Conservation (phyloP, 2,329 filamentous ascomycete genomes). For the Tolypocladium sp. region DNA sequence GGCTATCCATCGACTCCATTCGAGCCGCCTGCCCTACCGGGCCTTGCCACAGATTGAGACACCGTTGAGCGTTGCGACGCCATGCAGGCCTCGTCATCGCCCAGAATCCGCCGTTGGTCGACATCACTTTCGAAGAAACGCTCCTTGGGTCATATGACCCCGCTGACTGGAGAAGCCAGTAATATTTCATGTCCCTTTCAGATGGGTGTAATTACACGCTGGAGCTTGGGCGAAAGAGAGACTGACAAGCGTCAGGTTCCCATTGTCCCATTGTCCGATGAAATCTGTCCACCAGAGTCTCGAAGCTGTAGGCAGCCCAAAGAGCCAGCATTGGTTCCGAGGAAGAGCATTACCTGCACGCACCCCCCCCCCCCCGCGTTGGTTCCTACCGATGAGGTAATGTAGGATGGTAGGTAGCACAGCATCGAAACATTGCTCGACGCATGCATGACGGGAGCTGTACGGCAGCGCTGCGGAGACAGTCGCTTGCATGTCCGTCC, state of each 20-base stretch:
- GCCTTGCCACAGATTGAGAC: background rate
- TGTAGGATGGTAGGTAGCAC: background rate
- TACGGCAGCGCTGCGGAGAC: slow-evolving; percentile 1
- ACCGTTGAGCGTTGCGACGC: background rate
- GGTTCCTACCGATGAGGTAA: background rate
- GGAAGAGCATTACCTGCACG: background rate
- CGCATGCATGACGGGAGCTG: background rate
- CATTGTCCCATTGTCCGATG: background rate
- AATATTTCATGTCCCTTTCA: too few species aligned
- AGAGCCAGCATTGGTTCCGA: background rate
- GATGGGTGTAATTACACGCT: background rate
- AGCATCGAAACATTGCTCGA: slow-evolving; percentile 1
- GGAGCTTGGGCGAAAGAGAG: background rate
- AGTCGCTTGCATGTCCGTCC: slow-evolving; percentile 3
- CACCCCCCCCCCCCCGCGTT: background rate
- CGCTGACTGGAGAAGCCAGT: background rate
- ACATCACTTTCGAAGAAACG: background rate
- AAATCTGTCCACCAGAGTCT: background rate
- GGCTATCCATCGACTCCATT: background rate
- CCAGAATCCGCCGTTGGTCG: background rate
- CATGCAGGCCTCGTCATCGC: background rate
- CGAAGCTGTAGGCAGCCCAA: background rate
- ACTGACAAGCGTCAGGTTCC: background rate
- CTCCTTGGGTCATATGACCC: background rate
- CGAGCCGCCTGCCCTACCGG: background rate